Percentiles rank a stretch among this genome's conserved stretches.
Conservation (phyloP, 2,329 filamentous ascomycete genomes). For the Xylariaceae sp. region DNA sequence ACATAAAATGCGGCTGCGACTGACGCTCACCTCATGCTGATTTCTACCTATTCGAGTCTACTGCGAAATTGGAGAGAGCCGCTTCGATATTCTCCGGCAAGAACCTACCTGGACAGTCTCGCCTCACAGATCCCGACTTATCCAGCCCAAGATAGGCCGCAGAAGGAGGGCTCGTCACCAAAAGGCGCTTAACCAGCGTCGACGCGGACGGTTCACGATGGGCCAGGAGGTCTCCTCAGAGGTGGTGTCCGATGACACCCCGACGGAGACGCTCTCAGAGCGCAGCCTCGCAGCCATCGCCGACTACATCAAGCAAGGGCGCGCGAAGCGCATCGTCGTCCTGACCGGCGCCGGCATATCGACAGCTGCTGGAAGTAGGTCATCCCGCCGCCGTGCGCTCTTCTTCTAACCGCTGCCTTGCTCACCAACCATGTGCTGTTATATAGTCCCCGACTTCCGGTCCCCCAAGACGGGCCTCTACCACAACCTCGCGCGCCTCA, state of each 20-base stretch:
- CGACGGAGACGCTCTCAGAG: constrained; percentile 56
- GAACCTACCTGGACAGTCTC: too few relatives aligned
- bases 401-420: neutral
- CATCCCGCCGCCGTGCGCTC: neutral
- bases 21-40: too few relatives aligned
- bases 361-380: constrained; percentile 57
- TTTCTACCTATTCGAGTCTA: too few relatives aligned
- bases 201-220: constrained; percentile 50
- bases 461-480: constrained; percentile 92
- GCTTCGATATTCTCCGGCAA: too few relatives aligned
- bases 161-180: constrained; percentile 19
- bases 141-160: constrained; percentile 19
- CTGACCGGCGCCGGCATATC: constrained; percentile 89
- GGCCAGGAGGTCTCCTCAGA: constrained; percentile 77
- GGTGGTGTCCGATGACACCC: constrained; percentile 54
- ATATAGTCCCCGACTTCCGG: constrained; percentile 84
- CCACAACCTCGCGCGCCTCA: constrained; percentile 77
- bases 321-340: constrained; percentile 67
- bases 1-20: too few relatives aligned
- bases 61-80: too few relatives aligned
- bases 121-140: too few relatives aligned
- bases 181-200: constrained; percentile 10
- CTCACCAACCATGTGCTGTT: too few relatives aligned
- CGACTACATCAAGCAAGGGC: constrained; percentile 66
- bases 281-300: constrained; percentile 69